phyloP scores from a whole-genome alignment of 805 yeast species.

The Starmerella khaoyaiensis region DNA sequence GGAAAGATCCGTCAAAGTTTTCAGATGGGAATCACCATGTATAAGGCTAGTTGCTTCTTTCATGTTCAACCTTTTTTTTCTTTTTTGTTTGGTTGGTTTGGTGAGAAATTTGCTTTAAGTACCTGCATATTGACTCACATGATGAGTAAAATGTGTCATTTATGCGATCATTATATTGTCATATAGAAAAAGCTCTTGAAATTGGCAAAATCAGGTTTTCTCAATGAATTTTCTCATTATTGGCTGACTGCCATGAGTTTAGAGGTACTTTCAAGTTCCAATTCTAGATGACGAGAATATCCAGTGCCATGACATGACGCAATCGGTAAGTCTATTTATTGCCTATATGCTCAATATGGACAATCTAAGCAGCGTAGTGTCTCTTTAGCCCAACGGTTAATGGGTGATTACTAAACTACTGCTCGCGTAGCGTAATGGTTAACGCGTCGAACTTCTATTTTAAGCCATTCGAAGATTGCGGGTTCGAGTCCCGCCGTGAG shows the following conservation, averaged over 20 bases:
- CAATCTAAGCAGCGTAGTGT: neutral
- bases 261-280: too few relatives aligned
- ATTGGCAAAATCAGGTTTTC: too few relatives aligned
- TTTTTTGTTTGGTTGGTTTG: too few relatives aligned
- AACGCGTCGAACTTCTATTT: constrained; percentile 32
- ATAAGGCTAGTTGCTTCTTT: constrained; percentile 26
- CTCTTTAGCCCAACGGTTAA: constrained; percentile 1
- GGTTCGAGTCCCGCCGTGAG: constrained; percentile 34
- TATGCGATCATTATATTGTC: too few relatives aligned
- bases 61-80: neutral
- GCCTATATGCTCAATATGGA: neutral
- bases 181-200: too few relatives aligned
- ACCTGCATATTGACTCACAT: too few relatives aligned
- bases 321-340: constrained; percentile 39
- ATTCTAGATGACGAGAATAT: too few relatives aligned
- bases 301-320: too few relatives aligned
- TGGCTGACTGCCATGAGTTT: too few relatives aligned
- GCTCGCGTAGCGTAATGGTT: constrained; percentile 34
- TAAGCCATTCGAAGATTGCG: constrained; percentile 30
- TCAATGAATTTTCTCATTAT: too few relatives aligned
- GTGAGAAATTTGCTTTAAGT: too few relatives aligned
- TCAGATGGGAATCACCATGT: constrained; percentile 56
- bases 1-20: constrained; percentile 30
- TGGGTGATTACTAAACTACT: neutral
- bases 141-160: too few relatives aligned